phyloP scores from a whole-genome alignment of 495 filamentous ascomycete species.

The Hypoxylon perforatum region DNA sequence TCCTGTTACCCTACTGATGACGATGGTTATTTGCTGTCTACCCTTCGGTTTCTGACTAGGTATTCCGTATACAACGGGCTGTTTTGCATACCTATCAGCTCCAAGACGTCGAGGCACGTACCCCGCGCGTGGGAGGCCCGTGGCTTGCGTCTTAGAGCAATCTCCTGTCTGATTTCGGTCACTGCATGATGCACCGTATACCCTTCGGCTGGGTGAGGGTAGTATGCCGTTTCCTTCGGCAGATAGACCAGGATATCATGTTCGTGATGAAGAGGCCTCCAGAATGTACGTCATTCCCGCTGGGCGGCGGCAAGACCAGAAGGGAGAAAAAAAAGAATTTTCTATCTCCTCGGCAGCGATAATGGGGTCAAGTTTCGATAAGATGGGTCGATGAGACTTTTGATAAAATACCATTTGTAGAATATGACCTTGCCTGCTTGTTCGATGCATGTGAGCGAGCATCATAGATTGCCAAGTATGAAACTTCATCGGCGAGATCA shows the following conservation, averaged over 20 bases:
- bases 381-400: conserved; percentile 2
- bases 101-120: conserved; percentile 15
- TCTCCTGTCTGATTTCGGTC: neutral
- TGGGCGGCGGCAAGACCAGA: conserved; percentile 23
- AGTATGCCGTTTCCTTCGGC: conserved; percentile 31
- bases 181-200: conserved; percentile 31
- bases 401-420: conserved; percentile 11
- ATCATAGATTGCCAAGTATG: neutral
- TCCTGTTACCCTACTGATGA: conserved; percentile 32
- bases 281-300: conserved; percentile 20
- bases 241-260: conserved; percentile 13
- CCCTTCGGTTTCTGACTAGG: conserved; percentile 16
- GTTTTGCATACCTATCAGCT: conserved; percentile 21
- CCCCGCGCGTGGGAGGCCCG: conserved; percentile 19
- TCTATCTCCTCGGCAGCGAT: conserved; percentile 5
- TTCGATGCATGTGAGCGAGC: neutral
- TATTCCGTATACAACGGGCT: conserved; percentile 14
- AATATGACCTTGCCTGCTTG: conserved; percentile 10
- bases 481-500: conserved; percentile 24
- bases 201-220: conserved; percentile 5
- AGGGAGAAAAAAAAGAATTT: conserved; percentile 9
- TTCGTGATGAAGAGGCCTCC: conserved; percentile 29
- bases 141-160: conserved; percentile 15
- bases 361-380: neutral
- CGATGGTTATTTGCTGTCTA: conserved; percentile 7